Base-by-base conservation (phyloP, 495 filamentous ascomycete species). In the Xylaria telfairii region DNA sequence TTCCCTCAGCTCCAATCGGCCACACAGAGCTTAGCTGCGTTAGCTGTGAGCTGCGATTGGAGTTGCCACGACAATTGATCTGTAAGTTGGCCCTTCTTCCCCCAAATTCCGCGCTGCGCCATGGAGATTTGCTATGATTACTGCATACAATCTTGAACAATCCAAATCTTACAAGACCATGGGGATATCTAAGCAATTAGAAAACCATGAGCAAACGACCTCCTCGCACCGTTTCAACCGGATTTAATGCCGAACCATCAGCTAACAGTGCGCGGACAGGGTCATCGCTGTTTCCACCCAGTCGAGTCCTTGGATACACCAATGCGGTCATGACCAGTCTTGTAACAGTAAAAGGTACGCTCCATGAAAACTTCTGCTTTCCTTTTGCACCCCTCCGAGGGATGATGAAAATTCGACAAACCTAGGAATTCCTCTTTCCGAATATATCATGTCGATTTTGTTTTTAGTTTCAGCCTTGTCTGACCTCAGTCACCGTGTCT, bases 381-480 rank as follows among this genome's bases (percentile, higher is more conserved):
- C 41, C 42, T 32, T n/a, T 64, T 21, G 9, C 44, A 21, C 41
- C 34, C 70, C 41, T 69, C 24, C 44, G 75, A 75, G 74, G 96
- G 91, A 96, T 97, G 93, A 97, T 89, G 81, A 88, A 86, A 87
- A 94, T 90, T 39, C 91, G 85, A 78, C 72, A 89, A 89, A 77
- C 76, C 91, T 89, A 93, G 92, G 94, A 93, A 97, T 97, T 97
- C 94, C 94, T 97, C 94, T 91, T 92, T 86, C 94, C 87, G 90
- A 97, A 96, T 84, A 88, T 81, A 90, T 79, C 77, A 90, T 96
- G 93, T 95, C 86, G 94, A 96, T 87, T 87, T 87, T 89, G 90
- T 93, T 89, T 86, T 89, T 86, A 92, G 93, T 97, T 96, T 97
- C 94, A 97, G 94, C 94, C 94, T 97, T 97, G 94, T 97, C 94